phyloP scores from a whole-genome alignment of 2,329 filamentous ascomycete genomes.

The Plenodomus biglobosus region DNA sequence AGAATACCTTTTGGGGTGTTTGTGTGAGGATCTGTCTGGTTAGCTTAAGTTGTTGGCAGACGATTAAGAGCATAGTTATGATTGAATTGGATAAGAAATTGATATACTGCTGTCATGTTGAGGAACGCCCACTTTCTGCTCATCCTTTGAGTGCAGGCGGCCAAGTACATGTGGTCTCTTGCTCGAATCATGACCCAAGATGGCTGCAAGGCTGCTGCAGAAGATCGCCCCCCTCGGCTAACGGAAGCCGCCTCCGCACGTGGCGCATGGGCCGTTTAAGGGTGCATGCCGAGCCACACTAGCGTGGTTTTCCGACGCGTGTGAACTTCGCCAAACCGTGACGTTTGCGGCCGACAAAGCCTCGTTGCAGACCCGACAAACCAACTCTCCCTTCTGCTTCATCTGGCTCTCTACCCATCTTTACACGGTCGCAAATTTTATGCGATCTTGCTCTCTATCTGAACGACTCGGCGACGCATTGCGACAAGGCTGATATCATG shows the following conservation, averaged over 20 bases:
- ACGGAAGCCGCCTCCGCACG: slow-evolving; percentile 9
- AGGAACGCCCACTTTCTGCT: too few relatives aligned
- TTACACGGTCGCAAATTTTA: not conserved
- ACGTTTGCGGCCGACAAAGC: slow-evolving; percentile 11
- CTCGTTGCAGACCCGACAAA: slow-evolving; percentile 1
- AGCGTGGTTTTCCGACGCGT: slow-evolving; percentile 5
- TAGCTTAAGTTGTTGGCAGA: not conserved
- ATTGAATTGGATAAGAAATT: too few relatives aligned
- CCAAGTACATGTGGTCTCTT: too few relatives aligned
- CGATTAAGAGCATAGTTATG: too few relatives aligned
- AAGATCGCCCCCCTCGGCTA: slow-evolving; percentile 2
- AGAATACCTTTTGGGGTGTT: not conserved
- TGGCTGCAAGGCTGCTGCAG: not conserved
- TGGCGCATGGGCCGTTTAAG: slow-evolving; percentile 3
- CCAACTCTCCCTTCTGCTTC: not conserved
- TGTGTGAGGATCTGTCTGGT: not conserved
- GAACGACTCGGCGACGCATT: not conserved
- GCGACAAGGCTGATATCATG: slow-evolving; percentile 20
- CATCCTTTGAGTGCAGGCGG: too few relatives aligned
- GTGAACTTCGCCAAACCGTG: slow-evolving; percentile 11
- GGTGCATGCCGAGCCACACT: slow-evolving; percentile 11
- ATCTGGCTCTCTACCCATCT: not conserved
- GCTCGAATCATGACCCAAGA: not conserved
- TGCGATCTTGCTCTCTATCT: not conserved
- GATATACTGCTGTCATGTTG: too few relatives aligned